Percentiles rank a stretch among this genome's conserved stretches.
Evolutionary conservation across 2,329 filamentous ascomycete genomes (phyloP).

Genomic region (Aspergillus costaricaensis): DNA sequence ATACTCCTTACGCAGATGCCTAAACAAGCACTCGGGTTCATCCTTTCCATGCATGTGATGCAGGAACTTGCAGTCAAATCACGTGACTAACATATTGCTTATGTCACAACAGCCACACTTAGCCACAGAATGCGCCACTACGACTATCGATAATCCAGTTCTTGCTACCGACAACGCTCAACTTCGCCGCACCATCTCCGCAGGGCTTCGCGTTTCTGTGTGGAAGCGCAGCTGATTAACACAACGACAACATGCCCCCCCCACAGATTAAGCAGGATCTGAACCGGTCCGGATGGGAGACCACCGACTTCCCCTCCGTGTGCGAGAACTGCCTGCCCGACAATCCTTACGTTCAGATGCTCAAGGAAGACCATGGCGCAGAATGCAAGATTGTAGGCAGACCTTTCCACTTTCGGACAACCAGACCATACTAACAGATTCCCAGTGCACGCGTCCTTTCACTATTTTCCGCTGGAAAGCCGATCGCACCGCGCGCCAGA

Average conservation of each 20-base stretch:
- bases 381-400: conserved; percentile 68
- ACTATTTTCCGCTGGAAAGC: conserved; percentile 95
- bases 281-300: conserved; percentile 94
- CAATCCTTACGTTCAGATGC: conserved; percentile 97
- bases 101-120: conserved; percentile 13
- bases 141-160: conserved; percentile 19
- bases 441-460: conserved; percentile 82
- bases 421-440: conserved; percentile 7
- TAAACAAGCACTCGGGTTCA: neutral
- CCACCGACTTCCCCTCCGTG: conserved; percentile 56
- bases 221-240: neutral
- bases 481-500: conserved; percentile 86
- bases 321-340: conserved; percentile 90
- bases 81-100: neutral
- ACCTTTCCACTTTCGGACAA: too few relatives aligned
- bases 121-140: conserved; percentile 12
- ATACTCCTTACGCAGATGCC: too few relatives aligned
- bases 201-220: neutral
- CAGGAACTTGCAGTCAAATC: neutral
- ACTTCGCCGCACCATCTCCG: conserved; percentile 3
- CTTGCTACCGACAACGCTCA: neutral
- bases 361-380: conserved; percentile 93
- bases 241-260: conserved; percentile 59
- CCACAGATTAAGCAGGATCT: conserved; percentile 95
- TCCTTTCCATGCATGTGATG: neutral